Evolutionary conservation across 495 filamentous ascomycete genomes (phyloP).

Genomic region (Clohesyomyces aquaticus): DNA sequence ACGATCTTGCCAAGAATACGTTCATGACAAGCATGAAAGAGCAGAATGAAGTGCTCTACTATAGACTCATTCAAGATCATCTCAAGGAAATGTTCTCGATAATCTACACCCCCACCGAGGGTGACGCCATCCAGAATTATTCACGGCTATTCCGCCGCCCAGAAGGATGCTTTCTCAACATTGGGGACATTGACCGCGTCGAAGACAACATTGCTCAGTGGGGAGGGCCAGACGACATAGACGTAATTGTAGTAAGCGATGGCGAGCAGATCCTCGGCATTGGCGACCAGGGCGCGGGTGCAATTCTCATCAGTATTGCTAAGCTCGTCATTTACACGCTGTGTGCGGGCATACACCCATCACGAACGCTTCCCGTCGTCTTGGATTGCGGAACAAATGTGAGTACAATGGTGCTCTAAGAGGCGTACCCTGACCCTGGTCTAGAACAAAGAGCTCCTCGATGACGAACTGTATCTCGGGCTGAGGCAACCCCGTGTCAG

Average conservation of each 20-base stretch:
- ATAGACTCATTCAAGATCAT: constrained; percentile 66
- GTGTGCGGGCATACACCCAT: constrained; percentile 83
- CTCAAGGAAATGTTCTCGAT: constrained; percentile 85
- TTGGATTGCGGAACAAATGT: constrained; percentile 86
- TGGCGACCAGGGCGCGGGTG: constrained; percentile 89
- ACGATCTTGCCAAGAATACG: constrained; percentile 76
- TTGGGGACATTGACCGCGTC: constrained; percentile 61
- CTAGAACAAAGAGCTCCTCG: constrained; percentile 71
- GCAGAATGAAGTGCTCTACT: constrained; percentile 82
- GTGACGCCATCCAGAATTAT: constrained; percentile 87
- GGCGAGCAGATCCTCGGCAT: constrained; percentile 83
- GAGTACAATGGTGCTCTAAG: constrained; percentile 10
- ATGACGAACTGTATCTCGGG: constrained; percentile 83
- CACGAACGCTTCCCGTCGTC: constrained; percentile 77
- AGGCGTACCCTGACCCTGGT: constrained; percentile 22
- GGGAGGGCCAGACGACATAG: constrained; percentile 72
- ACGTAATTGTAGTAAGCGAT: constrained; percentile 89
- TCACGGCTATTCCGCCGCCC: constrained; percentile 77
- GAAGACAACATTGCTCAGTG: constrained; percentile 68
- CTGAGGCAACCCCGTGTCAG: constrained; percentile 65
- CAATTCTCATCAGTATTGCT: constrained; percentile 80
- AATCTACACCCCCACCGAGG: constrained; percentile 90
- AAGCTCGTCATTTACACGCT: constrained; percentile 82
- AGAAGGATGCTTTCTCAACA: constrained; percentile 72
- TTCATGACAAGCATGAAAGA: constrained; percentile 80